Evolutionary conservation across 306 rosid genomes (phyloP).

Genomic region (Dryas drummondii): DNA sequence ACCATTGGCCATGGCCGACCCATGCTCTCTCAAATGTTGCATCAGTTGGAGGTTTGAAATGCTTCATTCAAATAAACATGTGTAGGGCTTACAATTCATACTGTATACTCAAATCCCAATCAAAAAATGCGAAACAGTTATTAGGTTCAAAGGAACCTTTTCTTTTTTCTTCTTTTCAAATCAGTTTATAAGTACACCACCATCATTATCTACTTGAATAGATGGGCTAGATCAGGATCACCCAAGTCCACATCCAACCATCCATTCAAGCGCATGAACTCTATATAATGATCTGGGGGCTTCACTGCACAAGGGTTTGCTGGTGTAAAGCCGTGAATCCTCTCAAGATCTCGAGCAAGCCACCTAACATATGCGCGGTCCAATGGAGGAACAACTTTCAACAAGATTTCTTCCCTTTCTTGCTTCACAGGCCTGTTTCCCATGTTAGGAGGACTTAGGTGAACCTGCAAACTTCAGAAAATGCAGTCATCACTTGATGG

Average conservation of each 20-base stretch:
- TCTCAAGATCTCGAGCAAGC: conserved; percentile 59
- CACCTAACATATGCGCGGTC: conserved; percentile 54
- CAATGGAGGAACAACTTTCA: conserved; percentile 68
- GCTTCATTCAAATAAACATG: not conserved
- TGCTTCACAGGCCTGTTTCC: conserved; percentile 65
- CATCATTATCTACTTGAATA: conserved; percentile 47
- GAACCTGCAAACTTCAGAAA: not conserved
- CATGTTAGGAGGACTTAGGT: conserved; percentile 36
- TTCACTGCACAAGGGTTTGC: conserved; percentile 44
- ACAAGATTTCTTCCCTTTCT: conserved; percentile 37
- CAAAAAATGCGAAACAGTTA: not conserved
- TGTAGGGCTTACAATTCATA: not conserved
- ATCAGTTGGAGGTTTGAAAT: not conserved
- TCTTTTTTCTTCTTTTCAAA: not conserved
- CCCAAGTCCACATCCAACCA: conserved; percentile 64
- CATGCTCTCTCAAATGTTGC: no score
- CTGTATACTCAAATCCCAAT: not conserved
- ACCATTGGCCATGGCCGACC: no score
- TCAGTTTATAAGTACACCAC: not conserved
- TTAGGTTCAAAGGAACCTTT: not conserved
- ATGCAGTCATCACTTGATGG: conserved; percentile 1
- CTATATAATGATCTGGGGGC: conserved; percentile 71
- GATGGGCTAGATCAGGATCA: conserved; percentile 66
- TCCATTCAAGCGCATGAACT: conserved; percentile 69
- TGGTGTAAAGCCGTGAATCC: conserved; percentile 59